A percentile compares a stretch with the other conserved stretches of the same genome.
phyloP scores from a whole-genome alignment of 1,284 basidiomycete species.

The Pisolithus thermaeus region DNA sequence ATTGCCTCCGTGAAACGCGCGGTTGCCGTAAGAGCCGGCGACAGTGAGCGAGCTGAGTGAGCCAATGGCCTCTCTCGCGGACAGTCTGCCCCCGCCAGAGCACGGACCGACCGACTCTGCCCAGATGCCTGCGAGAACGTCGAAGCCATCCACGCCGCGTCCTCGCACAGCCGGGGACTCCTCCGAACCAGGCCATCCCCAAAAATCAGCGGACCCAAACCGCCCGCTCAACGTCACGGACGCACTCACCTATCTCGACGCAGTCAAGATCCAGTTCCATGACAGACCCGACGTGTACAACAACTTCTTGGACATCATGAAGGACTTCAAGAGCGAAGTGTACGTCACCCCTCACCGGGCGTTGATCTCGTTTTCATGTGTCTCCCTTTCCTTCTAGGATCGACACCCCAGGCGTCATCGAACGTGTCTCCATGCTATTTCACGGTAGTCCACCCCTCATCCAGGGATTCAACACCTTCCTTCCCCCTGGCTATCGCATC shows the following conservation, averaged over 20 bases:
- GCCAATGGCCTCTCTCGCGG: slow-evolving; percentile 8
- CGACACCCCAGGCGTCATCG: slow-evolving; percentile 98
- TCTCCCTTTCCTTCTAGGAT: slow-evolving; percentile 52
- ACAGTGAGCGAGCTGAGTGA: slow-evolving; percentile 3
- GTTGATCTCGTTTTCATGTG: background rate
- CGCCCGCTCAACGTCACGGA: slow-evolving; percentile 79
- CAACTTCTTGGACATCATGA: slow-evolving; percentile 98
- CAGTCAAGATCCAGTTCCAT: slow-evolving; percentile 91
- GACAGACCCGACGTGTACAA: slow-evolving; percentile 96
- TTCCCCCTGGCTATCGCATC: slow-evolving; percentile 95
- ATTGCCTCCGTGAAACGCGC: background rate
- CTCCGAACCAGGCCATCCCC: background rate
- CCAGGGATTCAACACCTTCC: slow-evolving; percentile 98
- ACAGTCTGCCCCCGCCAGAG: slow-evolving; percentile 5
- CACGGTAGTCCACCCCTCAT: slow-evolving; percentile 92
- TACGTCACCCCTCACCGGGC: slow-evolving; percentile 40
- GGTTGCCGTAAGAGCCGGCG: slow-evolving; percentile 7
- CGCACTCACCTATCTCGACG: slow-evolving; percentile 95
- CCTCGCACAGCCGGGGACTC: slow-evolving; percentile 19
- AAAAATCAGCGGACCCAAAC: slow-evolving; percentile 17
- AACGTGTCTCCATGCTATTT: slow-evolving; percentile 93
- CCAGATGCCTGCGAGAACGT: slow-evolving; percentile 11
- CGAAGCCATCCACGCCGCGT: slow-evolving; percentile 16
- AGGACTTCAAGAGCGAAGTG: slow-evolving; percentile 96
- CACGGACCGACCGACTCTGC: background rate